Conservation (phyloP, 495 filamentous ascomycete species). For the Wilcoxina mikolae region DNA sequence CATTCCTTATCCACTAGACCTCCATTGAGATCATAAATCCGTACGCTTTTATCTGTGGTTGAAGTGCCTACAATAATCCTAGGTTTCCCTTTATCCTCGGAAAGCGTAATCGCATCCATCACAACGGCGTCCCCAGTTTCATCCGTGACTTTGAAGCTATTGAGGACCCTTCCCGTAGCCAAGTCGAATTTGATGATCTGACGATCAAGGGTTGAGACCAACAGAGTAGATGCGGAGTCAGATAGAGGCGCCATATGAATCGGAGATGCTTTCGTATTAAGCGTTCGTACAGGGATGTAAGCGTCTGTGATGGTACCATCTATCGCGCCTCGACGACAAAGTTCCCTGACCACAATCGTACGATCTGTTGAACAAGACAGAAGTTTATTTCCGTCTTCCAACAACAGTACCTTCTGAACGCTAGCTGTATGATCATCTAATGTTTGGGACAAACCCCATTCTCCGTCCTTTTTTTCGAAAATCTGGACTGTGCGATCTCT, state of each 20-base stretch:
- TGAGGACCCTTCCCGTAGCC: slow-evolving; percentile 49
- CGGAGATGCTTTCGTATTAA: slow-evolving; percentile 73
- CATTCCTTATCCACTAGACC: slow-evolving; percentile 71
- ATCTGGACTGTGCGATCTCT: slow-evolving; percentile 84
- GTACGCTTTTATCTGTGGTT: slow-evolving; percentile 84
- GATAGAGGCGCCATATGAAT: slow-evolving; percentile 59
- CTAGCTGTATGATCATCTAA: slow-evolving; percentile 64
- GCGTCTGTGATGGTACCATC: slow-evolving; percentile 35
- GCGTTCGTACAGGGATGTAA: slow-evolving; percentile 56
- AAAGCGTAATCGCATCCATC: slow-evolving; percentile 56
- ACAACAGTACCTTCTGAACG: slow-evolving; percentile 48
- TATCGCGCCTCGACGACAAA: slow-evolving; percentile 45
- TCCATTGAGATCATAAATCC: slow-evolving; percentile 69
- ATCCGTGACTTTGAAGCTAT: slow-evolving; percentile 68
- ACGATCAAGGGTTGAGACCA: slow-evolving; percentile 72
- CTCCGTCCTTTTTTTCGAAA: slow-evolving; percentile 45
- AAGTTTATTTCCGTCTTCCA: slow-evolving; percentile 50
- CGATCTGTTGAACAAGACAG: slow-evolving; percentile 82
- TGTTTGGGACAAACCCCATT: slow-evolving; percentile 52
- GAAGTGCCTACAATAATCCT: slow-evolving; percentile 66
- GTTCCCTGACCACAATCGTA: slow-evolving; percentile 58
- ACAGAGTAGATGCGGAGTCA: slow-evolving; percentile 43
- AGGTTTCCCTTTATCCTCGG: slow-evolving; percentile 31
- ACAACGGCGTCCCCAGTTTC: slow-evolving; percentile 69
- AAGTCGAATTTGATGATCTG: slow-evolving; percentile 65